A percentile compares a stretch with the other conserved stretches of the same genome.
Evolutionary conservation across 2,329 filamentous ascomycete genomes (phyloP).

Genomic region (Sporothrix protearum): DNA sequence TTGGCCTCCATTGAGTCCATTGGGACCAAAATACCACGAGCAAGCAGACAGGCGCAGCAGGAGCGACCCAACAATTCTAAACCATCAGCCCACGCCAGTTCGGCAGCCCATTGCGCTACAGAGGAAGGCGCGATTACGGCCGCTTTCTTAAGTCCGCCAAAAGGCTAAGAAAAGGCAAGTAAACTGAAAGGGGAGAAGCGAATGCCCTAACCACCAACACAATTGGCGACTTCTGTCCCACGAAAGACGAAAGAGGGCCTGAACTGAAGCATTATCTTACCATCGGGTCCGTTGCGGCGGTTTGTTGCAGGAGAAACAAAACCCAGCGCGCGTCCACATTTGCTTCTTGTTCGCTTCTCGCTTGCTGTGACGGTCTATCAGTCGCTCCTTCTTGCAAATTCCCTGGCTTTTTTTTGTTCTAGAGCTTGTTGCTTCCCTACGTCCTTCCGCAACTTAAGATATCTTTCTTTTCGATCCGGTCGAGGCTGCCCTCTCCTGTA

Average conservation of each 20-base stretch:
- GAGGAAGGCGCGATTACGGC: slow-evolving; percentile 6
- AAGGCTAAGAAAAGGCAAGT: background rate
- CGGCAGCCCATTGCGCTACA: slow-evolving; percentile 5
- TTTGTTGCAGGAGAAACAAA: slow-evolving; percentile 3
- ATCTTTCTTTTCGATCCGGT: background rate
- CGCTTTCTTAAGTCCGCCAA: background rate
- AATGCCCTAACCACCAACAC: background rate
- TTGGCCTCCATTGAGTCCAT: background rate
- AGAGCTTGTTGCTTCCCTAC: background rate
- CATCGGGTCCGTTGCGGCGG: slow-evolving; percentile 1
- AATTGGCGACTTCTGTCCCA: background rate
- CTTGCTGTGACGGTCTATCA: slow-evolving; percentile 8
- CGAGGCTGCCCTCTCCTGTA: background rate
- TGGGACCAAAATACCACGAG: background rate
- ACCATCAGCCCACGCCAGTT: slow-evolving; percentile 7
- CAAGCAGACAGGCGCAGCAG: background rate
- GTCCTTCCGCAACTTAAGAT: background rate
- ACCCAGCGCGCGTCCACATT: slow-evolving; percentile 1
- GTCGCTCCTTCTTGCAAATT: slow-evolving; percentile 14
- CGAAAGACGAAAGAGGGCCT: background rate
- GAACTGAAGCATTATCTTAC: background rate
- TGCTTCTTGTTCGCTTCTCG: slow-evolving; percentile 17
- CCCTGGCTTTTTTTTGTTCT: background rate
- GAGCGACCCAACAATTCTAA: slow-evolving; percentile 13
- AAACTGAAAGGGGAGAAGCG: background rate